Evolutionary conservation across 257 asterid species (phyloP).

Genomic region (Solanum chiquidenum): DNA sequence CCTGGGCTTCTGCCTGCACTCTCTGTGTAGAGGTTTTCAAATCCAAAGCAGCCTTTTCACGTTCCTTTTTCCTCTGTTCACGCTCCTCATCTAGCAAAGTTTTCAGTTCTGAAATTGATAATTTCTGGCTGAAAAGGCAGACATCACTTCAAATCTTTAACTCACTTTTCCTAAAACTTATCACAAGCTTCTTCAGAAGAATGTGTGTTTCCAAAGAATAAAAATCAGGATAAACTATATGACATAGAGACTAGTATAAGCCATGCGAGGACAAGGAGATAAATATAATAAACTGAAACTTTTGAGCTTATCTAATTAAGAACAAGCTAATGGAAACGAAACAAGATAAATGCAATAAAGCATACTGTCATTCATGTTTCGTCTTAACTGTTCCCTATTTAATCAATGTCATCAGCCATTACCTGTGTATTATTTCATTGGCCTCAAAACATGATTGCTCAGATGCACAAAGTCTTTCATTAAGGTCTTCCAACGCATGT

Average conservation of each 20-base stretch:
- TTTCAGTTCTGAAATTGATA: slow-evolving; percentile 68
- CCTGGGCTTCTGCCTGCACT: slow-evolving; percentile 77
- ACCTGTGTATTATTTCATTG: slow-evolving; percentile 87
- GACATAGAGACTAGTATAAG: neutral
- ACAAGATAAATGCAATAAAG: neutral
- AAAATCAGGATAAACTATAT: neutral
- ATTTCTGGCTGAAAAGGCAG: slow-evolving; percentile 69
- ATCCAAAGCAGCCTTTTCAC: slow-evolving; percentile 68
- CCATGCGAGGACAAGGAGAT: neutral
- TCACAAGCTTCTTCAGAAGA: neutral
- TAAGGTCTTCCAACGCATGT: slow-evolving; percentile 66
- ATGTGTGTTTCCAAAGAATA: neutral
- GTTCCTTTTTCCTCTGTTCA: slow-evolving; percentile 84
- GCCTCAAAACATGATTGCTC: slow-evolving; percentile 78
- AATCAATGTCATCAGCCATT: slow-evolving; percentile 8
- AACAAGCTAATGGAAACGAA: neutral
- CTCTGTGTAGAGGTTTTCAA: slow-evolving; percentile 62
- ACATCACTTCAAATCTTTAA: neutral
- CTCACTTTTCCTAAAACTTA: neutral
- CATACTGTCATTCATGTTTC: neutral
- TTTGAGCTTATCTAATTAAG: neutral
- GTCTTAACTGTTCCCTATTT: neutral
- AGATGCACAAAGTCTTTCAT: slow-evolving; percentile 68
- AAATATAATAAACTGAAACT: neutral
- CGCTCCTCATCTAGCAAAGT: slow-evolving; percentile 83